These are phyloP conservation scores for Corynascus novoguineensis DNA, from an alignment of 495 filamentous ascomycete genomes.

Conservation along the genomic window DNA sequence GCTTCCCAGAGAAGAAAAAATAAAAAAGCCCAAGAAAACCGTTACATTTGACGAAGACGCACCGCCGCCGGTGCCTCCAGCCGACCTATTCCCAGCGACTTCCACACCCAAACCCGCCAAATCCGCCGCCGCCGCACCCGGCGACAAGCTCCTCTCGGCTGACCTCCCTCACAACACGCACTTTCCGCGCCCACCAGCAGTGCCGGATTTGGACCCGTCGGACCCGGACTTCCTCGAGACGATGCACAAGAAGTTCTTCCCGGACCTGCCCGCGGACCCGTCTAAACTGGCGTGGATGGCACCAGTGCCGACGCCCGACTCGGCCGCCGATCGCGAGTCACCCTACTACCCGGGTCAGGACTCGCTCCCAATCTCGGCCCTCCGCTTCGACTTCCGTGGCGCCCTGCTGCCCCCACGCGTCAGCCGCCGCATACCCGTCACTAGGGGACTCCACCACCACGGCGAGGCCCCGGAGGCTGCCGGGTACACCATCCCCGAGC, in stretches of 20 bases:
- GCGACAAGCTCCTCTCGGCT: constrained; percentile 31
- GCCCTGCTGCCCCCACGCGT: constrained; percentile 67
- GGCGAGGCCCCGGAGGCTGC: constrained; percentile 88
- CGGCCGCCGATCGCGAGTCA: constrained; percentile 55
- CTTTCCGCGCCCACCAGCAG: constrained; percentile 34
- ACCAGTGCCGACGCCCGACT: constrained; percentile 54
- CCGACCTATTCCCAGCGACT: constrained; percentile 48
- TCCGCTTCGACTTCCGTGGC: constrained; percentile 87
- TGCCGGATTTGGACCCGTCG: constrained; percentile 72
- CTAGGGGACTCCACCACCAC: constrained; percentile 86
- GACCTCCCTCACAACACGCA: constrained; percentile 25
- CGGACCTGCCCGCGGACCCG: constrained; percentile 75
- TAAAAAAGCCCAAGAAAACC: constrained; percentile 26
- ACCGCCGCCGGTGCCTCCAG: constrained; percentile 27
- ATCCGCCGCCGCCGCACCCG: neutral
- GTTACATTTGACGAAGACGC: constrained; percentile 27
- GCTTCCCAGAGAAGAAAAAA: constrained; percentile 3
- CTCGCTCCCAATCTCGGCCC: constrained; percentile 63
- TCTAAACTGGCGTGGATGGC: constrained; percentile 86
- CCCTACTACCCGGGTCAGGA: constrained; percentile 73
- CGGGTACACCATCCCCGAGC: constrained; percentile 87
- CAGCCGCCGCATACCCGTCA: constrained; percentile 63
- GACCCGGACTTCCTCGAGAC: constrained; percentile 75
- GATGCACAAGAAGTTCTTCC: constrained; percentile 90
- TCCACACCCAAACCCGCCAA: neutral